Evolutionary conservation across 1,139 yeast species (phyloP).

Genomic region (Scheffersomyces stambukii): DNA sequence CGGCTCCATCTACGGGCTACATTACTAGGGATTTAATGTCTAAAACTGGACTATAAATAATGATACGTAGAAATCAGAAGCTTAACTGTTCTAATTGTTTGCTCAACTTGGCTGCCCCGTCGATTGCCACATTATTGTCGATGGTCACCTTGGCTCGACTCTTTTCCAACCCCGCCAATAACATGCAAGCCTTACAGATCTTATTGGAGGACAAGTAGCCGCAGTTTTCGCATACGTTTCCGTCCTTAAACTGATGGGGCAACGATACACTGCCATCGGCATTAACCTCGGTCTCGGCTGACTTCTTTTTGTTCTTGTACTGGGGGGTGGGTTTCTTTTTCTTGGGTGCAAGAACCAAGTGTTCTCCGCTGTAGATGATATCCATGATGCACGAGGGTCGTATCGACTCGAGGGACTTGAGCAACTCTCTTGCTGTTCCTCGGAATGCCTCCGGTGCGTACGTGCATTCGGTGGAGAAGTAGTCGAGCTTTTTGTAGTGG

Average conservation of each 20-base stretch:
- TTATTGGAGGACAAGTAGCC: slow-evolving; percentile 87
- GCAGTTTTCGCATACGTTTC: slow-evolving; percentile 80
- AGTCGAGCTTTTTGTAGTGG: slow-evolving; percentile 90
- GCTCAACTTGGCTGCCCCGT: slow-evolving; percentile 68
- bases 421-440: slow-evolving; percentile 91
- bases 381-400: slow-evolving; percentile 94
- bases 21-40: too few species aligned
- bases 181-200: slow-evolving; percentile 89
- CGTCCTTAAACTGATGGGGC: slow-evolving; percentile 41
- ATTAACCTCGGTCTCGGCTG: slow-evolving; percentile 46
- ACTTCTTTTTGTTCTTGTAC: slow-evolving; percentile 26
- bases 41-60: too few species aligned
- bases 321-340: slow-evolving; percentile 32
- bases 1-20: not conserved
- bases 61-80: slow-evolving; percentile 43
- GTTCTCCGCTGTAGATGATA: slow-evolving; percentile 92
- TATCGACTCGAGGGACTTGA: slow-evolving; percentile 84
- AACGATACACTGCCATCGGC: slow-evolving; percentile 59
- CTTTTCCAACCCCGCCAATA: slow-evolving; percentile 79
- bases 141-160: slow-evolving; percentile 60
- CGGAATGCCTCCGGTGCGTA: slow-evolving; percentile 98
- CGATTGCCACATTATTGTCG: slow-evolving; percentile 46
- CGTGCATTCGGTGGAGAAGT: slow-evolving; percentile 95
- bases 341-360: slow-evolving; percentile 62
- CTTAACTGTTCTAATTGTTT: slow-evolving; percentile 63